Base-by-base conservation (phyloP, 176 grass and related monocot species). In the Juncus inflexus region DNA sequence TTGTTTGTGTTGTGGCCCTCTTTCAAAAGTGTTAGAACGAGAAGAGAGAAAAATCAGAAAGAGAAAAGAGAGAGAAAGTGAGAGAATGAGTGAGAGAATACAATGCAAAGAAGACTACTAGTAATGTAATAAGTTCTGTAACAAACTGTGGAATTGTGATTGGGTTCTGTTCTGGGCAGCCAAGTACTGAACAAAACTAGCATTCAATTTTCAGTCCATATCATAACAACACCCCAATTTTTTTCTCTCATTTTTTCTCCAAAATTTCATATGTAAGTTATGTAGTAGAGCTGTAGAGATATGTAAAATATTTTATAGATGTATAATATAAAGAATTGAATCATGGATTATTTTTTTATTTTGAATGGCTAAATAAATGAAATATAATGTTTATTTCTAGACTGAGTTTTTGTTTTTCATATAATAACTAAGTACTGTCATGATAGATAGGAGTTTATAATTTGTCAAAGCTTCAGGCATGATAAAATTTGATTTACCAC, bases 161-260 rank as follows among this genome's bases (percentile, higher is more conserved):
- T 84, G 89, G 89, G n/a, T 73, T 65, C 37, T 58, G 50, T 78
- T 67, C 62, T 63, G 76, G 56, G 42, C 74, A 40, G 74, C 67
- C 80, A 80, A 85, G 85, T 83, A 88, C 78, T 85, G 64, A 88
- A 63, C 84, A 83, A 83, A 85, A 88, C 78, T 60, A 77, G 85
- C 85, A 84, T 75, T 94, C 67, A 94, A 82, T 79, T 71, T 61
- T 61, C n/a, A 77, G 67, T 67, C 12, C 62, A 77, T 40, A n/a
- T 14, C 53, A 15, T 37, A 4, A 28, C 1, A 42, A 59, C 42
- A 77, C 11, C 7, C 15, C 9, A 15, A 47, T 67, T 67, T 49
- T 67, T 49, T 35, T 67, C 45, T 9, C 42, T 14, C 64, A 67
- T 37, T 28, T 28, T 28, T 28, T 28, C 19, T 28, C 19, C 19